Base-by-base conservation (phyloP, 352 stramenopile species). In the Thalassiosira ordinaria region DNA sequence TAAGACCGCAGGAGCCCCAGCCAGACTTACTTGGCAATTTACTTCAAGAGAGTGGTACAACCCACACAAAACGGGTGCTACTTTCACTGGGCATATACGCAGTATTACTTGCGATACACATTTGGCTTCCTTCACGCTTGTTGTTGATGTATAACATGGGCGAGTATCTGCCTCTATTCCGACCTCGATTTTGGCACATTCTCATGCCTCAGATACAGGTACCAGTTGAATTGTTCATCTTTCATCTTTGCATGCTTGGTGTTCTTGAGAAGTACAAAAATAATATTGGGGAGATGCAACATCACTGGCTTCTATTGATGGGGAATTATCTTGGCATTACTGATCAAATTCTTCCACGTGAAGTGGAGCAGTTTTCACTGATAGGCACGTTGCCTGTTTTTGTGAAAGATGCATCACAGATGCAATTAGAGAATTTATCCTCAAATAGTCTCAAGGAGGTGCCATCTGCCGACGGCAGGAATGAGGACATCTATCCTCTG, bases 11-110 rank as follows among this genome's bases (percentile, higher is more conserved):
- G 89, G 96, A 99, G 89, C 96, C 97, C 22, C 97, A 99, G 67
- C 96, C 96, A 7, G 97, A 99, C 83, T 84, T 99, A 37, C 88
- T 99, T 9, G 96, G 96, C 22, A 97, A 96, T 14, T 78, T 99
- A 27, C 74, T 99, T 80, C 95, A 97, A 78, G 97, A 99, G 78
- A 96, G 85, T 35, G 96, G 93, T 26, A 67, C 89, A 24, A 98
- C 96, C 68, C 97, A 99, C 67, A 92, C 94, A 14, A 96, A 96
- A 62, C 94, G 97, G 35, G 98, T 99, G 91, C 66, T 97, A 0
- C 60, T 98, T 47, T 98, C 96, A 6, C 64, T 93, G 47, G 89
- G 90, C 1, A 97, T 98, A 60, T 98, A 98, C 73, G 91, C 91
- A 0, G 89, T 86, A 16, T 74, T 98, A 18, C 74, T 98, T 26